Percentiles rank a stretch among this genome's conserved stretches.
Evolutionary conservation across 495 filamentous ascomycete genomes (phyloP).

Genomic region (Xylaria longipes): DNA sequence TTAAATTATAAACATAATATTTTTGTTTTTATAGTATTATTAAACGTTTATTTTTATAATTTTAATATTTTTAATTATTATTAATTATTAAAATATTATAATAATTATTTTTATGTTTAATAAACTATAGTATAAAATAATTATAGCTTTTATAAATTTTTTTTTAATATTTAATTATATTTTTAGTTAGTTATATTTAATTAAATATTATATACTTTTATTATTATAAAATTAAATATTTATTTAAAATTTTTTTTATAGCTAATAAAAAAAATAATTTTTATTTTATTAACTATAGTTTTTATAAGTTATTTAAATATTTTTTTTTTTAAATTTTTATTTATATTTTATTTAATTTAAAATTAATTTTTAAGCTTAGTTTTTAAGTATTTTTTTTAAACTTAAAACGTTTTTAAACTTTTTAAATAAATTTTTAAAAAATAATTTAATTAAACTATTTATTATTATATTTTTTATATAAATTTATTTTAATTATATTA

Average conservation of each 20-base stretch:
- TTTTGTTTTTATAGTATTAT: neutral
- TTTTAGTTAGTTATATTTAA: no score
- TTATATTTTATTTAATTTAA: no score
- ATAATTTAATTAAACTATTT: neutral
- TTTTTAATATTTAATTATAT: neutral
- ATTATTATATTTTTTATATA: slow-evolving; percentile 1
- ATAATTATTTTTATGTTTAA: no score
- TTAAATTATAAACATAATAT: neutral
- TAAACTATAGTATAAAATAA: neutral
- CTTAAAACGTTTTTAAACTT: neutral
- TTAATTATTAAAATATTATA: no score
- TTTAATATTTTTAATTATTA: no score
- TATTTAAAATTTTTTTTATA: neutral
- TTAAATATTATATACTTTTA: neutral
- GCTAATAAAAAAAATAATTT: neutral
- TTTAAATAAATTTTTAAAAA: slow-evolving; percentile 2
- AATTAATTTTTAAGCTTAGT: neutral
- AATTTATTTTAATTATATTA: no score
- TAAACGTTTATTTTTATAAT: neutral
- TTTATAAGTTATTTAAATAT: no score
- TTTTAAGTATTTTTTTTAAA: neutral
- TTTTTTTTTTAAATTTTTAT: no score
- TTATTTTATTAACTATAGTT: no score
- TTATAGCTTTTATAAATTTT: neutral
- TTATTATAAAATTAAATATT: neutral